Percentiles rank a stretch among this genome's conserved stretches.
Evolutionary conservation across 495 filamentous ascomycete species (phyloP).

Genomic region (Aspergillus sclerotioniger): DNA sequence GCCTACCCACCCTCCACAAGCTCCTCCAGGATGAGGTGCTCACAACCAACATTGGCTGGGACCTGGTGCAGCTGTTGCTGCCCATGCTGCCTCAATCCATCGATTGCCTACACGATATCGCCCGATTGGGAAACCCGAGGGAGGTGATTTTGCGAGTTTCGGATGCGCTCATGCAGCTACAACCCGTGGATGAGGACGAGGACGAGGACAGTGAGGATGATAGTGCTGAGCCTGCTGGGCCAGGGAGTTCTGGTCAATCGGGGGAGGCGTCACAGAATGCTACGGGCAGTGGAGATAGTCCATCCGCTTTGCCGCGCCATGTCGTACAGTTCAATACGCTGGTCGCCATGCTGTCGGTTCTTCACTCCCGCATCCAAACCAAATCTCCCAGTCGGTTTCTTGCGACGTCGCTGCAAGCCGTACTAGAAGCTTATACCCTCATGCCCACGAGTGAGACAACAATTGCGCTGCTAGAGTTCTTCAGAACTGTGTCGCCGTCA

Average conservation of each 20-base stretch:
- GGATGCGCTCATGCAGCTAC: constrained; percentile 63
- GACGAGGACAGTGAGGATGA: constrained; percentile 45
- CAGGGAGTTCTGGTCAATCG: background rate
- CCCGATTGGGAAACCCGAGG: constrained; percentile 82
- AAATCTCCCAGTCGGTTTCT: constrained; percentile 91
- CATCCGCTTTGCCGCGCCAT: constrained; percentile 29
- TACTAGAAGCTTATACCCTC: constrained; percentile 63
- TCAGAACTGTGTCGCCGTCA: constrained; percentile 69
- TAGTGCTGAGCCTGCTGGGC: background rate
- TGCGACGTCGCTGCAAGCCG: constrained; percentile 79
- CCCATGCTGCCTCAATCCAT: constrained; percentile 69
- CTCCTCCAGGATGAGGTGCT: constrained; percentile 80
- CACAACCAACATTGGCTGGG: constrained; percentile 93
- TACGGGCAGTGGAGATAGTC: background rate
- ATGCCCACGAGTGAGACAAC: constrained; percentile 64
- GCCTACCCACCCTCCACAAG: constrained; percentile 72
- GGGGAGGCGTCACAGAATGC: constrained; percentile 6
- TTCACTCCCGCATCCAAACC: constrained; percentile 84
- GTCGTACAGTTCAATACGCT: constrained; percentile 68
- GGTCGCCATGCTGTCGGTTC: constrained; percentile 74
- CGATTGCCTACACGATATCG: constrained; percentile 73
- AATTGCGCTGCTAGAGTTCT: constrained; percentile 68
- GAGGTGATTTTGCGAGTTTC: constrained; percentile 90
- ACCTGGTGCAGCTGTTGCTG: constrained; percentile 82
- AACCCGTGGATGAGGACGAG: constrained; percentile 52